These are phyloP conservation scores for Suhomyces anneliseae DNA, from an alignment of 1,139 yeast genomes.

Conservation along the genomic window DNA sequence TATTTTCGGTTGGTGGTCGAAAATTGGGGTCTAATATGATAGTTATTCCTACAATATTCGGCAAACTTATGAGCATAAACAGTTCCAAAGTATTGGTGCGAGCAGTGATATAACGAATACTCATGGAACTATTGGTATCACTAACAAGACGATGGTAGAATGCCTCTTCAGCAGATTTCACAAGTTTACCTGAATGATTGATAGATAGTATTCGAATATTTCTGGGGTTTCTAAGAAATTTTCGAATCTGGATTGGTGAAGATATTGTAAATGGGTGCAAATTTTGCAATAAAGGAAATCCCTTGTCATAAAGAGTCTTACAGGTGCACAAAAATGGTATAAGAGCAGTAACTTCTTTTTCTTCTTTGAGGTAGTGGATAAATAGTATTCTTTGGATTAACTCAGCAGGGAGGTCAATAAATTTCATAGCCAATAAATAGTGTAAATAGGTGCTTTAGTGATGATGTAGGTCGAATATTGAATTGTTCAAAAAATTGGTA, in stretches of 20 bases:
- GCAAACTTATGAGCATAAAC: neutral
- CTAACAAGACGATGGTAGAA: neutral
- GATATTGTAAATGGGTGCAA: constrained; percentile 3
- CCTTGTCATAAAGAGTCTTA: constrained; percentile 6
- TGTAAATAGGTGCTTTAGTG: neutral
- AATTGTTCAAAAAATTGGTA: no score
- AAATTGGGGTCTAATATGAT: neutral
- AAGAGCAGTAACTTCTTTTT: neutral
- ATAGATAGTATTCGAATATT: neutral
- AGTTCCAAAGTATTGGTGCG: neutral
- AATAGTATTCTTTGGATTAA: neutral
- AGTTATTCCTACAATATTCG: neutral
- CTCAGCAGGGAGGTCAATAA: neutral
- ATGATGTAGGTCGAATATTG: no score
- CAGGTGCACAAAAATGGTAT: constrained; percentile 8
- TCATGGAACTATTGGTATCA: neutral
- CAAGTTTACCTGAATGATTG: no score
- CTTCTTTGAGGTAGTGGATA: neutral
- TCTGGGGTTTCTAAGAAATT: neutral
- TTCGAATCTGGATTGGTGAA: neutral
- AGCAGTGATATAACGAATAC: neutral
- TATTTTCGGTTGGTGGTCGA: neutral
- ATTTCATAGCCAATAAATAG: neutral
- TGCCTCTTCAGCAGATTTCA: no score
- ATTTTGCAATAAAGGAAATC: constrained; percentile 3